Evolutionary conservation across 2,329 filamentous ascomycete species (phyloP).

Genomic region (Botryosphaeria agaves): DNA sequence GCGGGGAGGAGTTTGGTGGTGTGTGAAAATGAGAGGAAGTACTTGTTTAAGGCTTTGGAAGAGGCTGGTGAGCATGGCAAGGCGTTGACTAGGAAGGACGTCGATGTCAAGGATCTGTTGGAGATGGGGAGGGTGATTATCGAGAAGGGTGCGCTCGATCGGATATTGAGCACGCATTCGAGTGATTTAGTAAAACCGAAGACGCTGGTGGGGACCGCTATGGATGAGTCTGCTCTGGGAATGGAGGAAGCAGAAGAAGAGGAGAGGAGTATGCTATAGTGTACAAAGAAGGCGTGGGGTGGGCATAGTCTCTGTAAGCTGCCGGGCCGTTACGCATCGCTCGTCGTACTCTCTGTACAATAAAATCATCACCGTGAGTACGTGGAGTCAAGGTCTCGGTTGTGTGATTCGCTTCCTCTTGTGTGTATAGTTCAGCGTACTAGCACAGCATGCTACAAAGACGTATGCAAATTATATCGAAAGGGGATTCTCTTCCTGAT

Average conservation of each 20-base stretch:
- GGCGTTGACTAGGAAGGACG: slow-evolving; percentile 53
- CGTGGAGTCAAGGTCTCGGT: too few species aligned
- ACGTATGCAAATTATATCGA: too few species aligned
- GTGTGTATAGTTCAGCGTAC: too few species aligned
- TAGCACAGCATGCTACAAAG: too few species aligned
- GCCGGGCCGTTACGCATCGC: too few species aligned
- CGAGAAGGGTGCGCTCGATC: slow-evolving; percentile 62
- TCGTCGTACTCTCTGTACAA: too few species aligned
- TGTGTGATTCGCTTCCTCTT: too few species aligned
- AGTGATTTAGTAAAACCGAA: slow-evolving; percentile 38
- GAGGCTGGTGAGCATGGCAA: slow-evolving; percentile 48
- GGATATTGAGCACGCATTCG: slow-evolving; percentile 56
- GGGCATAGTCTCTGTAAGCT: too few species aligned
- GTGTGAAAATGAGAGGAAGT: slow-evolving; percentile 41
- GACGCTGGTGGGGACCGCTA: not conserved
- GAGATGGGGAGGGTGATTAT: slow-evolving; percentile 74
- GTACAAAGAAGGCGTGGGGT: too few species aligned
- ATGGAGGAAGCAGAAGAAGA: not conserved
- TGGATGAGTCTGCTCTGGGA: not conserved
- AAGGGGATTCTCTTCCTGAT: too few species aligned
- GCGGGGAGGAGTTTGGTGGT: slow-evolving; percentile 61
- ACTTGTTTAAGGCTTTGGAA: slow-evolving; percentile 50
- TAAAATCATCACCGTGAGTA: too few species aligned
- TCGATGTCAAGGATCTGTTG: slow-evolving; percentile 90
- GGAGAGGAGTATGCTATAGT: too few species aligned